phyloP scores from a whole-genome alignment of 345 rosid genomes.

The Orychophragmus violaceus region DNA sequence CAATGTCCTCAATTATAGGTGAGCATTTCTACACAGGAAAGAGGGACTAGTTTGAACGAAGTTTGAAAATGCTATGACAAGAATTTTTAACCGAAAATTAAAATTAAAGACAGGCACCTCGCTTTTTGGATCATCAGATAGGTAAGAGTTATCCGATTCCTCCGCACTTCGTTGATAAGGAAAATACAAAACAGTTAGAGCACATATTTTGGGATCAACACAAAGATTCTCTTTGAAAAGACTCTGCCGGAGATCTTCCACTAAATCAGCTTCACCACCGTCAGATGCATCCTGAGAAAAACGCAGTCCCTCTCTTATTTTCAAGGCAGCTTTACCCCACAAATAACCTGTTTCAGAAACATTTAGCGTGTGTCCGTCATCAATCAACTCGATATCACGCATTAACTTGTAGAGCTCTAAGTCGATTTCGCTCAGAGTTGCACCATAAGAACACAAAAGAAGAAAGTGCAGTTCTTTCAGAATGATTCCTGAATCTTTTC shows the following conservation, averaged over 20 bases:
- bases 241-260: slow-evolving; percentile 44
- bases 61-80: neutral
- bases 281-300: slow-evolving; percentile 40
- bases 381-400: slow-evolving; percentile 53
- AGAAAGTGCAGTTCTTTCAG: slow-evolving; percentile 54
- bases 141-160: neutral
- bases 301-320: slow-evolving; percentile 46
- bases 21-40: slow-evolving; percentile 35
- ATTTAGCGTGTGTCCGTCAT: slow-evolving; percentile 29
- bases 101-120: slow-evolving; percentile 18
- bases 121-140: neutral
- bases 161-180: slow-evolving; percentile 53
- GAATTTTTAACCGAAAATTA: neutral
- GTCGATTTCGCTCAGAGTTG: slow-evolving; percentile 67
- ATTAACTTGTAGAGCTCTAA: slow-evolving; percentile 59
- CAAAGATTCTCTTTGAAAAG: slow-evolving; percentile 78
- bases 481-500: slow-evolving; percentile 52
- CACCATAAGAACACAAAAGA: slow-evolving; percentile 87
- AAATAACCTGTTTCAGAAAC: slow-evolving; percentile 50
- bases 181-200: slow-evolving; percentile 57
- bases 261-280: slow-evolving; percentile 37
- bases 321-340: slow-evolving; percentile 74
- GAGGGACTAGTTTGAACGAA: neutral
- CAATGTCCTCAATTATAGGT: slow-evolving; percentile 27
- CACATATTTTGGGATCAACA: slow-evolving; percentile 67